Base-by-base conservation (phyloP, 164 flowering plant genomes). In the Hamamelis virginiana region DNA sequence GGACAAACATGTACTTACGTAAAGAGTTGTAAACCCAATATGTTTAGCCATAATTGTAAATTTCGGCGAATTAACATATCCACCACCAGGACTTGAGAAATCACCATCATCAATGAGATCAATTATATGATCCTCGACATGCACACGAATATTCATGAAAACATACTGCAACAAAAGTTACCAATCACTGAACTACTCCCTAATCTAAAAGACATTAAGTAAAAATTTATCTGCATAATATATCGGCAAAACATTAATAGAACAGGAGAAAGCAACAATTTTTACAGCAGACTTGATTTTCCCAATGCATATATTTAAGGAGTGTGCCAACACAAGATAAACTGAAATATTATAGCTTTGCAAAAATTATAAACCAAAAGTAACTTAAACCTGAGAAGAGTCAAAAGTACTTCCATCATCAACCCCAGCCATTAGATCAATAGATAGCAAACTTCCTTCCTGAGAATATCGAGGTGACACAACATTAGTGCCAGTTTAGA, bases 111-210 rank as follows among this genome's bases (percentile, higher is more conserved):
- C 78, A 21, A 82, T 82, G 60, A 91, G 84, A 47, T 87, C 85
- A 65, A 88, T 81, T 38, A 88, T 76, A 43, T 67, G 73, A 73
- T 86, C 91, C 78, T 88, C 95, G 63, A 92, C 73, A 69, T 86
- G 91, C 53, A 92, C 85, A 70, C 46, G 84, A 76, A 95, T 78
- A 63, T 83, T 78, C 98, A 95, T 92, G 84, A 84, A 85, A 38
- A 69, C 70, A 76, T 79, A 87, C 98, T 95, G 83, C 84, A 81
- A 57, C 11, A 64, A 67, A 72, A 28, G 46, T 63, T 45, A 44
- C 23, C 19, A 62, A 18, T n/a, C 43, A 64, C 15, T 41, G 23
- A 64, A 55, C 22, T 14, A 6, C 63, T 26, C 45, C 3, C 10
- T 11, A 25, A 3, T 26, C 9, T 25, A 22, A 58, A 25, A 9